A percentile compares a stretch with the other conserved stretches of the same genome.
phyloP scores from a whole-genome alignment of 805 yeast species.

The Cyberlindnera mrakii region DNA sequence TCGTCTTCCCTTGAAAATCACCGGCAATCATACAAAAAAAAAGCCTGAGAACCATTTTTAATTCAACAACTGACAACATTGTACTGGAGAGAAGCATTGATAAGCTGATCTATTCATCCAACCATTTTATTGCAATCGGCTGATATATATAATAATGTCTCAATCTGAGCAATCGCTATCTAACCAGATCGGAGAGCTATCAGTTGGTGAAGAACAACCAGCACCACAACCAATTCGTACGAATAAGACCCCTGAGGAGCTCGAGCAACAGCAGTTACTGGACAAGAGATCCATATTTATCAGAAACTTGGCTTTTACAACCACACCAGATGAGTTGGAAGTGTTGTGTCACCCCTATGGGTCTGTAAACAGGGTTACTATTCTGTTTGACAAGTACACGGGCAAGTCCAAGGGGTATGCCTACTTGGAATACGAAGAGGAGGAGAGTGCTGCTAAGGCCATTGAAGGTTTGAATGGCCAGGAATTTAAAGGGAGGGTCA shows the following conservation, averaged over 20 bases:
- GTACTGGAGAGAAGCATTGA: too few relatives aligned
- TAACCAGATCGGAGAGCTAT: too few relatives aligned
- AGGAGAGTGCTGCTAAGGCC: slow-evolving; percentile 40
- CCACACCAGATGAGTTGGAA: slow-evolving; percentile 48
- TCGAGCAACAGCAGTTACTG: slow-evolving; percentile 33
- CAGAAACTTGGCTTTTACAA: slow-evolving; percentile 41
- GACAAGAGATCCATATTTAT: slow-evolving; percentile 51
- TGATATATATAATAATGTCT: too few relatives aligned
- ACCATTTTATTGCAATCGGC: too few relatives aligned
- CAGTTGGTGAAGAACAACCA: neutral
- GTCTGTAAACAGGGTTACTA: slow-evolving; percentile 44
- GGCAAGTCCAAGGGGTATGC: slow-evolving; percentile 56
- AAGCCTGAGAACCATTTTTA: too few relatives aligned
- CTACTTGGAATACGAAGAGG: slow-evolving; percentile 48
- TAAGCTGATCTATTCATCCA: too few relatives aligned
- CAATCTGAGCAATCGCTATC: too few relatives aligned
- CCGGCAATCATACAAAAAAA: too few relatives aligned
- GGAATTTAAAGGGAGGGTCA: slow-evolving; percentile 38
- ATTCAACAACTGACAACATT: too few relatives aligned
- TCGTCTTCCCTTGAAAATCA: too few relatives aligned
- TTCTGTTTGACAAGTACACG: slow-evolving; percentile 38
- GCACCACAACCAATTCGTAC: neutral
- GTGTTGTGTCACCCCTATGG: slow-evolving; percentile 40
- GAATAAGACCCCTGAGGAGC: slow-evolving; percentile 23
- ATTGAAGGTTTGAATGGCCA: slow-evolving; percentile 35